Evolutionary conservation across 306 rosid genomes (phyloP), one percentile per base, ranked within the genome.

Genomic region (Cicer pinnatifidum): DNA sequence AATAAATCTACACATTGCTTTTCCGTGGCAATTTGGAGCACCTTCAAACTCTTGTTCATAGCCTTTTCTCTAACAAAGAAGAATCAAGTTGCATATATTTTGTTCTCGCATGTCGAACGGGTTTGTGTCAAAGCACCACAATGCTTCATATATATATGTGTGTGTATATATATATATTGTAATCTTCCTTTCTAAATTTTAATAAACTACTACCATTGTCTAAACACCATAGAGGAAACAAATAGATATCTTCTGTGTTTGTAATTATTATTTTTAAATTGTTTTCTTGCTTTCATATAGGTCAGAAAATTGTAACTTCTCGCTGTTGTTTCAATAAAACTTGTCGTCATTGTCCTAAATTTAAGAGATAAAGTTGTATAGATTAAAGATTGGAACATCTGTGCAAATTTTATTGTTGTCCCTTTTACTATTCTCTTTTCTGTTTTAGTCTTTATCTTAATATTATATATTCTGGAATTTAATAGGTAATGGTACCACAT

Each of bases 401-500:
- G 8, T 15, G 17, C 53, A 58, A 48, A 16, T 52, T 75, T 65
- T 75, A 63, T 50, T 9, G 20, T 40, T 56, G 7, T 28, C 11
- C 60, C 15, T 62, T 54, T 6, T 50, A 10, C 40, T 52, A 8
- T 60, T 67, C 46, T 59, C 44, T 81, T 51, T 62, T 53, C 13
- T 6, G 40, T 56, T 13, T 53, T 53, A 45, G 12, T 62, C 66
- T 47, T 57, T 11, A 12, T 67, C 33, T 62, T 78, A 33, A 59
- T 74, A 20, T 82, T 23, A 66, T 70, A 58, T 43, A 73, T 59
- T 84, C 61, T 75, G 66, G 66, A 60, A 76, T 75, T 67, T 79
- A 37, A 77, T 60, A 93, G 98, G 97, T 71, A 88, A 75, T 76
- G 92, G 85, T 65, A 89, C 97, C 67, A 91, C 98, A 59, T 88